Conservation (phyloP, 495 filamentous ascomycete genomes). For the Penicillium coffeae region DNA sequence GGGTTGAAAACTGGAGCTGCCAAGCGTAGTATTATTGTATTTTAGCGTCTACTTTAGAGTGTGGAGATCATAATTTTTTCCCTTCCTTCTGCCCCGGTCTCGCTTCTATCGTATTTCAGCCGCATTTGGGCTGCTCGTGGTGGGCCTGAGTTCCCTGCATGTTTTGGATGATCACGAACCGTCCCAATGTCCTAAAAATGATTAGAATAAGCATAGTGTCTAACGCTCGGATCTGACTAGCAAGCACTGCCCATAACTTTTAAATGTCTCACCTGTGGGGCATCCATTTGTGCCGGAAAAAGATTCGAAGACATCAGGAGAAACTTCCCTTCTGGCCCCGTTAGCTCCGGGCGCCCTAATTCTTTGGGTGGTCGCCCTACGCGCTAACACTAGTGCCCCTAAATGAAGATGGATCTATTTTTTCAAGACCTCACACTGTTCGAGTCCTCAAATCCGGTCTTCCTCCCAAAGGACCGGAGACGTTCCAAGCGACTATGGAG, state of each 20-base stretch:
- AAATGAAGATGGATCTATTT: not conserved
- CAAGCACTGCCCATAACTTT: no score
- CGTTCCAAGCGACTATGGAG: slow-evolving; percentile 10
- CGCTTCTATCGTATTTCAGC: not conserved
- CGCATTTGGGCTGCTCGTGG: not conserved
- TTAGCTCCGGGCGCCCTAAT: no score
- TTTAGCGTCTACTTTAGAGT: slow-evolving; percentile 1
- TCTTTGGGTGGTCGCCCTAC: not conserved
- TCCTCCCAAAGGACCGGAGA: not conserved
- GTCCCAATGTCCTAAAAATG: no score
- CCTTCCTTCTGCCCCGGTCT: not conserved
- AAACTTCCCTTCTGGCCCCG: no score
- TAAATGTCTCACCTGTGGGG: no score
- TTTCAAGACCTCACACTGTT: not conserved
- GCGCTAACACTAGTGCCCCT: not conserved
- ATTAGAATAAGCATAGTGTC: no score
- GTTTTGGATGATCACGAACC: no score
- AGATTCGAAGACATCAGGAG: no score
- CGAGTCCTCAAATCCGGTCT: not conserved
- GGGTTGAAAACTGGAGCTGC: slow-evolving; percentile 20
- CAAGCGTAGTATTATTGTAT: not conserved
- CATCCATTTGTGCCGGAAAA: no score
- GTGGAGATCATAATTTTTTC: slow-evolving; percentile 1
- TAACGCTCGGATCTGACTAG: no score
- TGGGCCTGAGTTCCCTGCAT: no score